Base-by-base conservation (phyloP, 2,329 filamentous ascomycete genomes). In the Dothistroma septosporum region DNA sequence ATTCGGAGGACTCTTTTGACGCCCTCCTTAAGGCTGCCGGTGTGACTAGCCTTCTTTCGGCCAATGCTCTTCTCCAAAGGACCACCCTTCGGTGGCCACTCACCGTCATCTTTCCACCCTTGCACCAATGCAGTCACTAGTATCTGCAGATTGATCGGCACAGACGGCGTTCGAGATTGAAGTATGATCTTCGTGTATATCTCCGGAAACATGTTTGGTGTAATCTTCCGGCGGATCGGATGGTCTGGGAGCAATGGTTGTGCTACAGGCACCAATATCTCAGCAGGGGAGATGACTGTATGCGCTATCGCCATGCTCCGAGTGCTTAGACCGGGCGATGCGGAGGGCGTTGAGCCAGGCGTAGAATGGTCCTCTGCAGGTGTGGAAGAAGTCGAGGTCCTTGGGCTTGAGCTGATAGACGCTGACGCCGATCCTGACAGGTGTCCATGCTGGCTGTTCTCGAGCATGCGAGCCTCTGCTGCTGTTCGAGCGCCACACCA, bases 121-220 rank as follows among this genome's bases (percentile, higher is more conserved):
- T 88, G 83, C 0, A 97, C 92, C 66, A 93, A 89, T 12, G 90
- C 86, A 10, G 86, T 83, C 22, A 90, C 85, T 78, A 97, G 87
- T 68, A 96, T 91, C 32, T 83, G 79, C 0, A 97, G 83, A 68
- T 96, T 97, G 70, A 97, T 89, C 3, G 93, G 93, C 16, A 95
- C 90, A 1, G 89, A 88, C 0, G 93, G 93, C 2, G 91, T 90
- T 65, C 94, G 83, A 41, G 82, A 84, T 70, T 93, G 87, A 0
- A 92, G 75, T 47, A 97, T 87, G 55, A 96, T 88, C 76, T 96
- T 96, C 72, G 89, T 88, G 79, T 96, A 97, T 59, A 97, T 90
- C 52, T 88, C 89, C 0, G 87, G 79, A 75, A 97, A 96, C 58
- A 89, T 83, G 16, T 83, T 77, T 0, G 90, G 85, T 0, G 82